Evolutionary conservation across 2,329 filamentous ascomycete genomes (phyloP).

Genomic region (Magnaporthales sp.): DNA sequence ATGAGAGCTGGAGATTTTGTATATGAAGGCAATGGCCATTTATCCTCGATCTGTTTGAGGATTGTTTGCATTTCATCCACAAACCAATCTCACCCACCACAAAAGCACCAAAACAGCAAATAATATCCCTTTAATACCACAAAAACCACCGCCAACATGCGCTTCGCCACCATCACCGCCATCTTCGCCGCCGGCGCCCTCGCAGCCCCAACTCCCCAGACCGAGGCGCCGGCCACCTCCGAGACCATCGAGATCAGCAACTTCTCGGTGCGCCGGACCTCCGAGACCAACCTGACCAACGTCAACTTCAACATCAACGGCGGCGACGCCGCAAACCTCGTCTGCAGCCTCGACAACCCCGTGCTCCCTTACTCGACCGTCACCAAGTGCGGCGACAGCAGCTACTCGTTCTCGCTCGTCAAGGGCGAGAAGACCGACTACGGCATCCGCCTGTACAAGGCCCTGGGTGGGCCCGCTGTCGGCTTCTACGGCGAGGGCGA

Average conservation of each 20-base stretch:
- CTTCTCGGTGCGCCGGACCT: neutral
- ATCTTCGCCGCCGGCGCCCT: neutral
- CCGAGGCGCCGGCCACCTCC: neutral
- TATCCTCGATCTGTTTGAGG: neutral
- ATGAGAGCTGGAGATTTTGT: neutral
- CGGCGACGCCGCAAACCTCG: neutral
- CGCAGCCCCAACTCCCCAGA: neutral
- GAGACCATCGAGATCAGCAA: neutral
- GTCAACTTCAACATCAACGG: neutral
- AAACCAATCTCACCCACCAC: neutral
- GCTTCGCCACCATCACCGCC: constrained; percentile 2
- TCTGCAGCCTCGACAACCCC: neutral
- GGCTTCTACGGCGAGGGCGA: neutral
- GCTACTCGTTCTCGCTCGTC: neutral
- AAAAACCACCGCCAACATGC: neutral
- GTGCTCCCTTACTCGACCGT: neutral
- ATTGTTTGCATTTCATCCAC: neutral
- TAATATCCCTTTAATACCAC: neutral
- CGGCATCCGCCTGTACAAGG: neutral
- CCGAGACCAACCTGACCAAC: neutral
- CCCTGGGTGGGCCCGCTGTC: neutral
- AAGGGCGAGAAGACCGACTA: neutral
- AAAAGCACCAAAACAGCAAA: neutral
- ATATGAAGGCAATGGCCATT: neutral
- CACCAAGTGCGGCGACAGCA: neutral